Evolutionary conservation across 2,329 filamentous ascomycete species (phyloP), one percentile per base, ranked within the genome.

Genomic region (Stachybotrys echinatus): DNA sequence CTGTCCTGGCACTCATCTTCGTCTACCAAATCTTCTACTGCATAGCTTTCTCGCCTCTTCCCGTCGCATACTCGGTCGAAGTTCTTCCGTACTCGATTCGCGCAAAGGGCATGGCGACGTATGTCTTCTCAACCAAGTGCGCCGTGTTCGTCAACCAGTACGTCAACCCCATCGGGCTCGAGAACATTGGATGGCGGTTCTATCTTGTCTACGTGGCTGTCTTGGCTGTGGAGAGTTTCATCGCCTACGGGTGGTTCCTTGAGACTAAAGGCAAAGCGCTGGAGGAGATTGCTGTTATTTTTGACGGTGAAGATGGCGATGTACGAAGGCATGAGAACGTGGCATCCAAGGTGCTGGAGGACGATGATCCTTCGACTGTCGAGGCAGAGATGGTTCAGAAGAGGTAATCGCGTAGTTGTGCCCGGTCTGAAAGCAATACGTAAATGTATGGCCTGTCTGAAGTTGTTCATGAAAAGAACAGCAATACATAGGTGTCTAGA

Each of bases 231-330:
- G 72, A 83, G 49, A 77, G 68, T 55, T 74, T 80, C 43, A 59
- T 78, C 47, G 60, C 59, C 2, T 67, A 61, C 18, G 58, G 58
- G 0, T 62, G 55, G 58, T 83, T 82, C 58, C 72, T 72, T 18
- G 76, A 80, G 61, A 79, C 76, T 0, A 77, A 76, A 53, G 69
- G 75, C 20, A 64, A 59, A 18, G 57, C 64, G 0, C 50, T 83
- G 2, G 80, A 84, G 54, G 79, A 82, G 50, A 83, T 83, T 52
- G 79, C 81, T 55, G 56, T 78, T 21, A 65, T 82, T 2, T 83
- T 83, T 58, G 52, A 58, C 1, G 54, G 55, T 0, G 52, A 51
- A n/a, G 42, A 45, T 23, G 42, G 19, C 4, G 21, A 45, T 45
- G 42, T 45, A 4, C 42, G 42, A 5, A 17, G 22, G 12, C 20